Evolutionary conservation across 331 rosid species (phyloP), one percentile per base, ranked within the genome.

Genomic region (Quercus lobata): DNA sequence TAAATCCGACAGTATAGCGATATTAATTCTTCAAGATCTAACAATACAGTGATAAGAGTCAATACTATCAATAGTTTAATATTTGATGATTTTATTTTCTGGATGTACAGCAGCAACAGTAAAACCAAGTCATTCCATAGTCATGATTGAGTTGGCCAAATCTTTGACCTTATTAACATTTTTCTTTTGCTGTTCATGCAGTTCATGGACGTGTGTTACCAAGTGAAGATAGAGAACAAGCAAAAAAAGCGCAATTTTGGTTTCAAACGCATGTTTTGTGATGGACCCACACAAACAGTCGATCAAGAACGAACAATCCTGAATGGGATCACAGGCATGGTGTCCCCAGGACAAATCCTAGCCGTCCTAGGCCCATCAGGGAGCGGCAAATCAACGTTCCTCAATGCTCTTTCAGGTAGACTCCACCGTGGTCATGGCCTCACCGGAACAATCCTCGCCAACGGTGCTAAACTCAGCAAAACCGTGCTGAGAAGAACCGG

Each of bases 281-380:
- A 35, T 7, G 79, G 57, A 1, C 41, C 83, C 2, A 11, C 87
- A 24, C 72, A 86, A 70, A 68, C 90, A 41, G 0, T 9, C 0
- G 82, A 89, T 75, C 75, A 80, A 35, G 97, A 92, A 79, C 76
- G 92, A 74, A 77, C 85, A 6, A 88, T 94, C 25, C 72, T 94
- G 6, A 83, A 87, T 3, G 93, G 93, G 0, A 81, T 94, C 8
- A 88, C 98, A 0, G 98, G 98, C 2, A 85, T 89, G 85, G 98
- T 89, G 8, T 81, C 70, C 32, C 97, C 98, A 8, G 98, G 98
- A 0, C 92, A 94, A 78, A 89, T 91, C 86, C 85, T 94, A 60
- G 97, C 97, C 69, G 74, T 94, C n/a, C 91, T 94, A 0, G 98
- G 98, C 4, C 98, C 98, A 5, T 94, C 98, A 0, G 98, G 98